Evolutionary conservation across 2,329 filamentous ascomycete species (phyloP), one percentile per base, ranked within the genome.

Genomic region (Arthrobotrys sphaeroides): DNA sequence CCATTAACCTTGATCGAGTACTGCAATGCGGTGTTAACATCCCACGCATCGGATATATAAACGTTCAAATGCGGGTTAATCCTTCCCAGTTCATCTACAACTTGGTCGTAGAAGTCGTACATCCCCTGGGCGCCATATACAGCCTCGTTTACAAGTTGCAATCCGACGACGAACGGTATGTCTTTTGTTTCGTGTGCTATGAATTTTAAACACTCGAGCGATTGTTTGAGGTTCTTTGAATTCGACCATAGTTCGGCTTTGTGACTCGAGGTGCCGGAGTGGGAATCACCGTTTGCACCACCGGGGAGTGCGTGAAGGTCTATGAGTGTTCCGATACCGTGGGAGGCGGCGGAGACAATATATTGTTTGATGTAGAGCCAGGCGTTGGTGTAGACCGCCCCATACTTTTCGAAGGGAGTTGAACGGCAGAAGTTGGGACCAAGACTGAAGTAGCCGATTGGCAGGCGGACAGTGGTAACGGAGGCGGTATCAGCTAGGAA

Each of bases 121-220:
- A 89, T 86, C 3, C 83, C 83, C 13, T 83, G 81, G 16, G 85
- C 85, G 55, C 84, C 82, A 80, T 83, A 84, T 42, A 84, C 83
- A 1, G 86, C 85, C 78, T 89, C 87, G 64, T 89, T 89, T 66
- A 85, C 84, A 20, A 89, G 78, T 79, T 89, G 86, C n/a, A 89
- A 80, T 0, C 88, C 88, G 16, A 85, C 81, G 1, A 89, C 83
- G 1, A 84, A 84, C 1, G 83, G 80, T 67, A 86, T 83, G 1
- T 73, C 73, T 10, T 82, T 81, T 5, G 85, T 82, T 78, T 88
- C 84, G 26, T 84, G 80, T 1, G 85, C 85, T 38, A 89, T 83
- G 77, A 86, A 87, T 38, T 83, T 81, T 5, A 86, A 79, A 67
- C 85, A 86, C 20, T 83, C 81, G n/a, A 83, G 83, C 0, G 84